Conservation (phyloP, 73 alveolate species). For the Paramecium octaurelia region DNA sequence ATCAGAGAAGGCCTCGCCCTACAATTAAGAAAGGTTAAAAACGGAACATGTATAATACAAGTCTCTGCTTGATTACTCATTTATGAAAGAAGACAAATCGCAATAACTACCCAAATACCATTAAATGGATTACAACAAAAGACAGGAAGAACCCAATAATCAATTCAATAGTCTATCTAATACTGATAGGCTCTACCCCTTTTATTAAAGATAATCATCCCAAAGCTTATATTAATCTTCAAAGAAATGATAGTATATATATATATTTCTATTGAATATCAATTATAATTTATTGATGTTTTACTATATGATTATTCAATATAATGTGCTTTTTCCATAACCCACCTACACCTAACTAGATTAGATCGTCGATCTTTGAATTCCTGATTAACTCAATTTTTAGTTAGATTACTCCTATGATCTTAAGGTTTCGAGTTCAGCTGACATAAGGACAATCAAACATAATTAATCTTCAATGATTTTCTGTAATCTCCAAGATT, state of each 20-base stretch:
- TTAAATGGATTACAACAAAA: not conserved
- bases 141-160: not conserved
- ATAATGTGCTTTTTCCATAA: not conserved
- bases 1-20: not conserved
- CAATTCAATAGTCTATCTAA: not conserved
- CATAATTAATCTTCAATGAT: slow-evolving; percentile 26
- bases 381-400: not conserved
- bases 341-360: not conserved
- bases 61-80: not conserved
- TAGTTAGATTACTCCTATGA: not conserved
- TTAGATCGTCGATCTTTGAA: not conserved
- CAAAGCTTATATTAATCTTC: not conserved
- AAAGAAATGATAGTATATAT: not conserved
- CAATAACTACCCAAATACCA: not conserved
- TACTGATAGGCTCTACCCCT: not conserved
- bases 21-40: not conserved
- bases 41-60: not conserved
- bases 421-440: slow-evolving; percentile 31
- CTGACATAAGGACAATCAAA: slow-evolving; percentile 32
- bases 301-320: not conserved
- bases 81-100: not conserved
- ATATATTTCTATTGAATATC: not conserved
- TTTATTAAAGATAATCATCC: not conserved
- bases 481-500: slow-evolving; percentile 4
- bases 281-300: not conserved